Evolutionary conservation across 345 rosid genomes (phyloP).

Genomic region (Linum usitatissimum): DNA sequence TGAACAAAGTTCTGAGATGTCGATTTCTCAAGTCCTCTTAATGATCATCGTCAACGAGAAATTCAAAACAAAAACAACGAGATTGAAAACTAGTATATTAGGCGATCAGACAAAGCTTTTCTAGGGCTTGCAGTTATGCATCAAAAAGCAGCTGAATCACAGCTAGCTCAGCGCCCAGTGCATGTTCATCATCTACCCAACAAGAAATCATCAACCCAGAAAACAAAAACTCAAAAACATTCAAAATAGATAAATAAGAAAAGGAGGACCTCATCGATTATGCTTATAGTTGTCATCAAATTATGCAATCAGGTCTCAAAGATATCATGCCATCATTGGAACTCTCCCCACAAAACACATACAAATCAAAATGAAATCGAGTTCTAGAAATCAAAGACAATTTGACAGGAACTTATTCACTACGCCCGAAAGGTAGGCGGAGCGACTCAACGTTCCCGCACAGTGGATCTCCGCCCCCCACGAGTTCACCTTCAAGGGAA

Average conservation of each 20-base stretch:
- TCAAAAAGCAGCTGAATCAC: slow-evolving; percentile 19
- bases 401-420: slow-evolving; percentile 40
- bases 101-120: slow-evolving; percentile 37
- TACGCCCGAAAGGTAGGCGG: slow-evolving; percentile 26
- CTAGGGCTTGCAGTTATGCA: slow-evolving; percentile 44
- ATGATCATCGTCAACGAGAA: not conserved
- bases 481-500: not conserved
- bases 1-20: no score
- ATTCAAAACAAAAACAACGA: no score
- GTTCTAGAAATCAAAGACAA: not conserved
- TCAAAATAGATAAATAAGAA: not conserved
- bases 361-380: accelerated
- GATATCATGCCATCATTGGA: slow-evolving; percentile 47
- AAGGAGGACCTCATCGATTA: slow-evolving; percentile 25
- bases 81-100: not conserved
- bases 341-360: not conserved
- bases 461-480: not conserved
- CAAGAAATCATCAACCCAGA: not conserved
- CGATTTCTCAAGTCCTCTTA: not conserved
- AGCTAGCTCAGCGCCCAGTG: slow-evolving; percentile 56
- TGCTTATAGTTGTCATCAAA: slow-evolving; percentile 38
- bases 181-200: slow-evolving; percentile 40
- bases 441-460: slow-evolving; percentile 48
- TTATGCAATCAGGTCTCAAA: slow-evolving; percentile 45
- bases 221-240: not conserved